Evolutionary conservation across 1,284 basidiomycete genomes (phyloP), one percentile per base, ranked within the genome.

Genomic region (Ustilago esculenta): DNA sequence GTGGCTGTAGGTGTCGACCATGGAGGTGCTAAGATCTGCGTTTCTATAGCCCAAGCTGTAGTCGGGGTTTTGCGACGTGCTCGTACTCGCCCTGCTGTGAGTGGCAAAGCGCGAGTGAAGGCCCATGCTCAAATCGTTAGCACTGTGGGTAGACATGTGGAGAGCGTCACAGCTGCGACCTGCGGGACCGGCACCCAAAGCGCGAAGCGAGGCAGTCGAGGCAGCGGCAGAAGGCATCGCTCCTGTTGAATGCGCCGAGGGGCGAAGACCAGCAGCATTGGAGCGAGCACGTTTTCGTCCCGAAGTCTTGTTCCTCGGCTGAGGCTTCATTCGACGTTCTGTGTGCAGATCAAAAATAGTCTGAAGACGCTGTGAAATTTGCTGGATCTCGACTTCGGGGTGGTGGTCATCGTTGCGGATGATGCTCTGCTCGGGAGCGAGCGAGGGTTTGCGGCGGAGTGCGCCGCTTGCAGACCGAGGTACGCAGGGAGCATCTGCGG

Each of bases 281-380:
- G 63, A 50, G 2, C 30, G 48, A 6, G 48, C 33, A 14, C 53
- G 53, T 21, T 20, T 34, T 14, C 44, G 48, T 4, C 40, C 32
- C 12, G 25, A 18, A 7, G 14, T n/a, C 27, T 55, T 47, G n/a
- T 52, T 41, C 20, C 9, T 33, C 1, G 59, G 20, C 17, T 40
- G 42, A 21, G 73, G 68, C 52, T 78, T 78, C 64, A 78, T 64
- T 7, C 76, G 47, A 23, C 65, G 65, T 29, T 65, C 54, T 3
- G 76, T 77, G 33, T 78, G 76, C 27, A 78, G 53, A 27, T 73
- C 70, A 48, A 78, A 77, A 29, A 77, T 75, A 24, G 66, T 61
- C 41, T 67, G 55, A 2, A 76, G 57, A 11, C 70, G 54, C 18
- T 67, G 54, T 7, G 74, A 61, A 43, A 74, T 59, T 21, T 68